A percentile compares a stretch with the other conserved stretches of the same genome.
phyloP scores from a whole-genome alignment of 75 land plant species.

The Gnetum montanum region DNA sequence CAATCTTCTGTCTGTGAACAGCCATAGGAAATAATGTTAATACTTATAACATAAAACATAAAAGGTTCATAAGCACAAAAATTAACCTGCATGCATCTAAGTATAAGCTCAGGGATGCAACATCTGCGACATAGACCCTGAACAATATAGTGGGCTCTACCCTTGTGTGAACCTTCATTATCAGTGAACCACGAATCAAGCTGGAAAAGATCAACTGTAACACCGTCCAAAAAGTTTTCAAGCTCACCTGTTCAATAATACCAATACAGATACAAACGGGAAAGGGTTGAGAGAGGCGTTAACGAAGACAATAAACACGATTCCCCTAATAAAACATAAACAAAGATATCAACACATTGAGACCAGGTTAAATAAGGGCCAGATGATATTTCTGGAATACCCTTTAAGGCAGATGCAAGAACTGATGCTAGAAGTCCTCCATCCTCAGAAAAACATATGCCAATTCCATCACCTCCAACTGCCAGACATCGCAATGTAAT shows the following conservation, averaged over 20 bases:
- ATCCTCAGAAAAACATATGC: constrained; percentile 40
- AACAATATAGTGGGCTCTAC: constrained; percentile 61
- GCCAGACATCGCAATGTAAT: constrained; percentile 14
- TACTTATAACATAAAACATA: neutral
- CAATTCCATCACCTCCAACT: constrained; percentile 72
- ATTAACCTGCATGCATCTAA: constrained; percentile 90
- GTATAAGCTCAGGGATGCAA: constrained; percentile 84
- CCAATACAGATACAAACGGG: neutral
- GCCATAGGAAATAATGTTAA: neutral
- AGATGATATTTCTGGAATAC: constrained; percentile 17
- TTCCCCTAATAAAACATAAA: constrained; percentile 6
- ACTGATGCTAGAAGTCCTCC: constrained; percentile 88
- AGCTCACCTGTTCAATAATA: constrained; percentile 65
- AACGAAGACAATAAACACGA: neutral
- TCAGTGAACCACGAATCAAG: constrained; percentile 87
- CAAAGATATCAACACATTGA: neutral
- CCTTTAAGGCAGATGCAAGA: constrained; percentile 85
- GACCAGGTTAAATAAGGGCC: neutral
- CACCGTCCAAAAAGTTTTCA: constrained; percentile 68
- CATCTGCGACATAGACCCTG: constrained; percentile 91
- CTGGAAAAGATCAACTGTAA: constrained; percentile 77
- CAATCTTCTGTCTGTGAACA: neutral
- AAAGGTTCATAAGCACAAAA: neutral
- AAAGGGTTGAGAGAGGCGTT: neutral
- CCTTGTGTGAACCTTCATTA: constrained; percentile 35